These are phyloP conservation scores for Spergularia azorica DNA, from an alignment of 179 eudicot genomes.

Conservation along the genomic window DNA sequence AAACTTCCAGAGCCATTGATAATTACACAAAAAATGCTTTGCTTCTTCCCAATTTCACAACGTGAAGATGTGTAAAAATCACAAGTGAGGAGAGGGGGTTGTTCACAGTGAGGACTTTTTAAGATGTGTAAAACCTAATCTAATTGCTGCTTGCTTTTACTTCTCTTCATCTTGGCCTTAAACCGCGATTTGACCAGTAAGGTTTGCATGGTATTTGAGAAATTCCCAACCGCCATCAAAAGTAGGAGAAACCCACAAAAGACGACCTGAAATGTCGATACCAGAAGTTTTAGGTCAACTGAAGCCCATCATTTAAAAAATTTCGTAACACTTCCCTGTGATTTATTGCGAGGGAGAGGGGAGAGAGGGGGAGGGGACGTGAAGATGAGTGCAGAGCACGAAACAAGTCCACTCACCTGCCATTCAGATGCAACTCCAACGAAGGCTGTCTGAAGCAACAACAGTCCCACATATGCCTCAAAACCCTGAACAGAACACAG, in stretches of 20 bases:
- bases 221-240: slow-evolving; percentile 54
- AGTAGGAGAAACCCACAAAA: slow-evolving; percentile 50
- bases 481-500: slow-evolving; percentile 37
- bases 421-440: slow-evolving; percentile 54
- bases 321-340: not conserved
- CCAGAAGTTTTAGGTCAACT: too few relatives aligned
- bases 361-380: too few relatives aligned
- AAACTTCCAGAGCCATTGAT: too few relatives aligned
- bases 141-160: slow-evolving; percentile 46
- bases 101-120: not conserved
- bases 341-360: not conserved
- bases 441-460: slow-evolving; percentile 47
- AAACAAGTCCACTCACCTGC: slow-evolving; percentile 39
- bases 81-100: not conserved
- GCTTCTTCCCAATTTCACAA: too few relatives aligned
- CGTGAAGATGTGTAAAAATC: too few relatives aligned
- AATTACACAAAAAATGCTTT: too few relatives aligned
- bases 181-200: slow-evolving; percentile 50
- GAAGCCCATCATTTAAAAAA: too few relatives aligned
- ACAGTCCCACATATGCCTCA: slow-evolving; percentile 55
- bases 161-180: slow-evolving; percentile 57
- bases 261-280: slow-evolving; percentile 40
- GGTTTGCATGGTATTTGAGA: slow-evolving; percentile 46
- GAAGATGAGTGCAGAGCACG: not conserved
- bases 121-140: slow-evolving; percentile 23